Evolutionary conservation across 768 basidiomycete genomes (phyloP).

Genomic region (Suillus tomentosus): DNA sequence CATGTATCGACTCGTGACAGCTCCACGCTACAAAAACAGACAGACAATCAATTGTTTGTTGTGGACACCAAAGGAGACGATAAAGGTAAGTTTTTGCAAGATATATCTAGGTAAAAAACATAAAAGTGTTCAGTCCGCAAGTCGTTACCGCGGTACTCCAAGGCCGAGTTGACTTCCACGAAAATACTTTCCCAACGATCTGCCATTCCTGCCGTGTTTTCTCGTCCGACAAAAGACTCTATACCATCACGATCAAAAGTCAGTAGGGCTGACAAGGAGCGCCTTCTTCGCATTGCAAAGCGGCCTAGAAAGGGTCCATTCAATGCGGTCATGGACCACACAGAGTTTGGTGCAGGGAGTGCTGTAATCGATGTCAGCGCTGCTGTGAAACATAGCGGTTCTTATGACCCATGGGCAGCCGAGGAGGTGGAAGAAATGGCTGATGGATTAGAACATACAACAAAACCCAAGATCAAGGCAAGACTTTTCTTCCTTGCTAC

Average conservation of each 20-base stretch:
- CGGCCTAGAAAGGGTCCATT: conserved; percentile 72
- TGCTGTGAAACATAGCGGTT: conserved; percentile 68
- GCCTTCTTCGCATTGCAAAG: conserved; percentile 76
- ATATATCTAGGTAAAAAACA: not conserved
- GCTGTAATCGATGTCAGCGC: conserved; percentile 63
- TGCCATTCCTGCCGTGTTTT: conserved; percentile 81
- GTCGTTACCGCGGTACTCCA: conserved; percentile 55
- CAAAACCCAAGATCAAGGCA: conserved; percentile 56
- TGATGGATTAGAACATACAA: conserved; percentile 40
- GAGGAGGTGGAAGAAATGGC: conserved; percentile 40
- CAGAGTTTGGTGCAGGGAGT: conserved; percentile 66
- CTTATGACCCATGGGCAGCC: conserved; percentile 63
- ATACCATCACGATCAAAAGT: conserved; percentile 38
- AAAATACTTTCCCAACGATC: conserved; percentile 86
- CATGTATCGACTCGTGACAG: conserved; percentile 36
- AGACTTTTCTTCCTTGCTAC: conserved; percentile 8
- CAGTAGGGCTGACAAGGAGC: conserved; percentile 70
- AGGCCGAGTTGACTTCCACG: conserved; percentile 58
- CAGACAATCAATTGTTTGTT: conserved; percentile 75
- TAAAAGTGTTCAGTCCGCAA: conserved; percentile 52
- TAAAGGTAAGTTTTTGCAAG: conserved; percentile 46
- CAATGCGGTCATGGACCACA: conserved; percentile 67
- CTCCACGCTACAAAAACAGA: conserved; percentile 62
- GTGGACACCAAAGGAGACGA: conserved; percentile 83
- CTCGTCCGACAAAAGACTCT: conserved; percentile 39